A percentile compares a stretch with the other conserved stretches of the same genome.
Conservation (phyloP, 768 basidiomycete species). For the Royoungia palumana region DNA sequence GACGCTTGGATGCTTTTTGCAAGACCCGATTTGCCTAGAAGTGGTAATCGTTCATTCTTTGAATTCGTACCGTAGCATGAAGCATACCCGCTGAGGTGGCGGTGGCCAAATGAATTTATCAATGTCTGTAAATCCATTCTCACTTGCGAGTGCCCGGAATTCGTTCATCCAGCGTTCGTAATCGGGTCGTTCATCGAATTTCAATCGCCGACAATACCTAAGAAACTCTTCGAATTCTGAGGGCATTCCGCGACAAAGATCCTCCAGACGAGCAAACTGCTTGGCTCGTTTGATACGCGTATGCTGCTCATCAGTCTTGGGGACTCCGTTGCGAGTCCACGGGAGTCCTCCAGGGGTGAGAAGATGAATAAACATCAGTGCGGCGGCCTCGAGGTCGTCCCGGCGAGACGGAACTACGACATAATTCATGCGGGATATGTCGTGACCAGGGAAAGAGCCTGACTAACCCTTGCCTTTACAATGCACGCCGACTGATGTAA, state of each 20-base stretch:
- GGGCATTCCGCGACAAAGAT: conserved; percentile 66
- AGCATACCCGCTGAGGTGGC: conserved; percentile 35
- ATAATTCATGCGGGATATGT: conserved; percentile 21
- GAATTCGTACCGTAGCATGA: neutral
- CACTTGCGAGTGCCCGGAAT: conserved; percentile 59
- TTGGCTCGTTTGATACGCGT: conserved; percentile 64
- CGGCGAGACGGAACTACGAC: conserved; percentile 67
- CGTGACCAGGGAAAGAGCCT: conserved; percentile 8
- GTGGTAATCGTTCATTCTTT: neutral
- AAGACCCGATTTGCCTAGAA: conserved; percentile 31
- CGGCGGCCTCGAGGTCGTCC: conserved; percentile 75
- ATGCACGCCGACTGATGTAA: conserved; percentile 74
- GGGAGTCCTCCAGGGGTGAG: conserved; percentile 70
- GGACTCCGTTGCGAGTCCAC: conserved; percentile 81
- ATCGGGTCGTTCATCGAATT: conserved; percentile 66
- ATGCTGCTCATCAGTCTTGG: conserved; percentile 64
- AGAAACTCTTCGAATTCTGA: conserved; percentile 75
- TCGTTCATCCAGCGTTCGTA: conserved; percentile 63
- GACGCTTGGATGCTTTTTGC: conserved; percentile 13
- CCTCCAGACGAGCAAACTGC: conserved; percentile 54
- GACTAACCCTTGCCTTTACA: conserved; percentile 67
- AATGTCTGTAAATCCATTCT: conserved; percentile 53
- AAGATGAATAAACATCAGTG: conserved; percentile 78
- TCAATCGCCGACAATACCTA: conserved; percentile 64
- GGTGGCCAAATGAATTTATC: conserved; percentile 76